Evolutionary conservation across 2,329 filamentous ascomycete species (phyloP).

Genomic region (Nannizzia gypsea): DNA sequence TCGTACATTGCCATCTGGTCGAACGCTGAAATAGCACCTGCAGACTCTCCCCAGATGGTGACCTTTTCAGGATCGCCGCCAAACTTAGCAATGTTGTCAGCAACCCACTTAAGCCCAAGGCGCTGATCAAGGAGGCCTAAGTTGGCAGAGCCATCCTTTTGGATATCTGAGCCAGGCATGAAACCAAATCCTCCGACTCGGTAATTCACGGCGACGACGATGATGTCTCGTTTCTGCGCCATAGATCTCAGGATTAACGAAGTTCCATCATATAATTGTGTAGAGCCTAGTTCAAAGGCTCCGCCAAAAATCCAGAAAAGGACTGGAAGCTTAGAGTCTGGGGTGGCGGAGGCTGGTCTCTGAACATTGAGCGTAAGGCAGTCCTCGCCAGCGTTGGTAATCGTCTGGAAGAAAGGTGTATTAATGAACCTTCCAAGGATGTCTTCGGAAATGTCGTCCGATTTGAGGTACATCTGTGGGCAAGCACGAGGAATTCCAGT

Average conservation of each 20-base stretch:
- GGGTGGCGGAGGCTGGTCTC: conserved; percentile 45
- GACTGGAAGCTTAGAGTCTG: conserved; percentile 48
- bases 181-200: conserved; percentile 65
- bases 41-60: conserved; percentile 66
- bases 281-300: conserved; percentile 40
- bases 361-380: conserved; percentile 52
- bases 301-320: conserved; percentile 62
- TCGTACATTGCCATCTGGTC: conserved; percentile 65
- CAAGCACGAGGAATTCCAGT: conserved; percentile 50
- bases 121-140: conserved; percentile 62
- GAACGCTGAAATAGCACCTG: conserved; percentile 60
- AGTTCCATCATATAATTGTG: conserved; percentile 26
- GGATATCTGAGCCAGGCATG: conserved; percentile 55
- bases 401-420: conserved; percentile 46
- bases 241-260: conserved; percentile 30
- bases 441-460: conserved; percentile 33
- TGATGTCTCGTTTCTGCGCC: conserved; percentile 48
- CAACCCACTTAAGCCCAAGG: conserved; percentile 61
- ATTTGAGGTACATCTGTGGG: conserved; percentile 57
- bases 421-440: conserved; percentile 43
- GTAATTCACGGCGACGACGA: conserved; percentile 71
- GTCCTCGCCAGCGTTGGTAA: conserved; percentile 48
- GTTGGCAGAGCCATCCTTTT: conserved; percentile 56
- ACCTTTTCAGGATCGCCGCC: conserved; percentile 69
- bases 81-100: conserved; percentile 64